Percentiles rank a stretch among this genome's conserved stretches.
Conservation (phyloP, 148 eudicot genomes). For the Heliamphora exappendiculata region DNA sequence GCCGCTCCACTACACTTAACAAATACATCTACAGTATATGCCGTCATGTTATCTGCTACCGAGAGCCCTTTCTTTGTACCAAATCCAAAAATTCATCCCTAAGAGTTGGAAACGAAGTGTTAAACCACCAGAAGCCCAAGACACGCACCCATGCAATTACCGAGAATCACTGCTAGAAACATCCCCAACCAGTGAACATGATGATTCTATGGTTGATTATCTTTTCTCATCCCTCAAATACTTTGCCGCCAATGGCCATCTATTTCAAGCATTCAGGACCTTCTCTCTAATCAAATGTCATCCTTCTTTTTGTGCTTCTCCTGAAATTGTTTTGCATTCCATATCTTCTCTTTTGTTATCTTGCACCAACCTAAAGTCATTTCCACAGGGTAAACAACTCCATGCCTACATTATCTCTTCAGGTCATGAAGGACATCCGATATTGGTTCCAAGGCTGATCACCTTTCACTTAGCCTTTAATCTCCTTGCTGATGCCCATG, state of each 20-base stretch:
- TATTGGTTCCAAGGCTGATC: slow-evolving; percentile 51
- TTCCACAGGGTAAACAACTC: slow-evolving; percentile 57
- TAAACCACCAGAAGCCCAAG: slow-evolving; percentile 12
- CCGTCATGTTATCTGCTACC: slow-evolving; percentile 22
- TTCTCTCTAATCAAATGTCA: slow-evolving; percentile 40
- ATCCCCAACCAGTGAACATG: slow-evolving; percentile 3
- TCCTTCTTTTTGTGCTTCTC: slow-evolving; percentile 22
- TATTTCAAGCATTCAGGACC: slow-evolving; percentile 45
- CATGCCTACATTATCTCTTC: slow-evolving; percentile 46
- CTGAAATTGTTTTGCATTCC: slow-evolving; percentile 35
- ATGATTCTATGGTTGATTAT: slow-evolving; percentile 43
- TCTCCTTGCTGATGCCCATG: slow-evolving; percentile 49
- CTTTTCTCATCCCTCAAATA: slow-evolving; percentile 47
- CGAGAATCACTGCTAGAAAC: slow-evolving; percentile 8
- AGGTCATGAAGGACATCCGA: slow-evolving; percentile 42
- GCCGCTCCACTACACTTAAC: neutral
- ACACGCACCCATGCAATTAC: slow-evolving; percentile 12
- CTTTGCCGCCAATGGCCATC: slow-evolving; percentile 40
- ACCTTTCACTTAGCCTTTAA: slow-evolving; percentile 47
- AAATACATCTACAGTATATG: slow-evolving; percentile 10
- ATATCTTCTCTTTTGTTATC: slow-evolving; percentile 45
- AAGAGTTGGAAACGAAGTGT: slow-evolving; percentile 39
- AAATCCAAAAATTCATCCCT: slow-evolving; percentile 41
- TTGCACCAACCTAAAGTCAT: slow-evolving; percentile 40
- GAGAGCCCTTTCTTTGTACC: slow-evolving; percentile 25